Evolutionary conservation across 768 basidiomycete genomes (phyloP).

Genomic region (Megacollybia marginata): DNA sequence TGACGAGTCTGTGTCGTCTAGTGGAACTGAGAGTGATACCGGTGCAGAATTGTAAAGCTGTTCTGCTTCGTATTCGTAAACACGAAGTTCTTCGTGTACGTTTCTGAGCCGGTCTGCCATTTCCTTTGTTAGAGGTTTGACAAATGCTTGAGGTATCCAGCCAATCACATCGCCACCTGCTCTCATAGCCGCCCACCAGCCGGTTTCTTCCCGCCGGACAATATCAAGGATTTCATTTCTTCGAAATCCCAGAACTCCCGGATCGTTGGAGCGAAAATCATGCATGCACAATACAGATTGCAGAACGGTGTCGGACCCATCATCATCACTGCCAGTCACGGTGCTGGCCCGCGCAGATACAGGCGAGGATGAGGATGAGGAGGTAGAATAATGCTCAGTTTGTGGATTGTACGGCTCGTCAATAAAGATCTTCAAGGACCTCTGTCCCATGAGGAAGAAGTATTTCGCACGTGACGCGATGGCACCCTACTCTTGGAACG

Average conservation of each 20-base stretch:
- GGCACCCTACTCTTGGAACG: constrained; percentile 37
- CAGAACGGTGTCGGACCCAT: constrained; percentile 21
- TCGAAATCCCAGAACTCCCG: constrained; percentile 52
- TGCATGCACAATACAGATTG: constrained; percentile 59
- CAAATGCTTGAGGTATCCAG: constrained; percentile 74
- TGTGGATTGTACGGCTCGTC: too few relatives aligned
- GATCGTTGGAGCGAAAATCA: constrained; percentile 59
- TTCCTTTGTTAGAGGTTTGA: constrained; percentile 43
- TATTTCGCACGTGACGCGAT: too few relatives aligned
- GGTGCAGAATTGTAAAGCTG: constrained; percentile 33
- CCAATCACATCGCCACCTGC: constrained; percentile 45
- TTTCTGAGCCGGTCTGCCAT: constrained; percentile 41
- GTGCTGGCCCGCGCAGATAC: constrained; percentile 12
- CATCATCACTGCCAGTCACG: too few relatives aligned
- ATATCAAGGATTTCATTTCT: constrained; percentile 64
- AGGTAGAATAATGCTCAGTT: constrained; percentile 15
- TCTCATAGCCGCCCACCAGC: constrained; percentile 79
- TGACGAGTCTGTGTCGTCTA: constrained; percentile 11
- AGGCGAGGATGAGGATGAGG: constrained; percentile 24
- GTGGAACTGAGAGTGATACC: constrained; percentile 21
- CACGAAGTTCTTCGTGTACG: constrained; percentile 35
- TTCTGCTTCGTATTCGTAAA: constrained; percentile 42
- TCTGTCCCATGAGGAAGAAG: too few relatives aligned
- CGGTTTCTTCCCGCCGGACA: constrained; percentile 60
- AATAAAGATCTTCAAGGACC: too few relatives aligned